These are phyloP conservation scores for Psilocybe azurescens DNA, from an alignment of 768 basidiomycete genomes.

Conservation along the genomic window DNA sequence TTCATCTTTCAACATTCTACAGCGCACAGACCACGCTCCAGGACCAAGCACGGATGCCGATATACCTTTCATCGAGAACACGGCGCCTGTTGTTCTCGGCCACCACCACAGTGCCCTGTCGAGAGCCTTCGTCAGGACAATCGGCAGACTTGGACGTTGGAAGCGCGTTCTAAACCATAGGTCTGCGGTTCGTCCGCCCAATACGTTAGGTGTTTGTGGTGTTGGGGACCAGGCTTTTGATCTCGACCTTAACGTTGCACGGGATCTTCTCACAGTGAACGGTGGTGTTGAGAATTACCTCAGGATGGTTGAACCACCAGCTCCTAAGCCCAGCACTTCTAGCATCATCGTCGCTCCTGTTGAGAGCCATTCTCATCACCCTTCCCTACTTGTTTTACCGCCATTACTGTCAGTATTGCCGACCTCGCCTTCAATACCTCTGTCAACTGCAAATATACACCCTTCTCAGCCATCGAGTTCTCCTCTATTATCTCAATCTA, in stretches of 20 bases:
- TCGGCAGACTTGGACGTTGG: constrained; percentile 84
- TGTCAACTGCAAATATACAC: constrained; percentile 12
- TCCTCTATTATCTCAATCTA: constrained; percentile 15
- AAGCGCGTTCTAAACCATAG: constrained; percentile 72
- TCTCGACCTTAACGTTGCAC: constrained; percentile 62
- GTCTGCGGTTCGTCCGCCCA: constrained; percentile 29
- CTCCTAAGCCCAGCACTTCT: constrained; percentile 5
- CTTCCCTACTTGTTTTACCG: constrained; percentile 4
- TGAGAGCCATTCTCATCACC: constrained; percentile 6
- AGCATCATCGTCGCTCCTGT: constrained; percentile 2
- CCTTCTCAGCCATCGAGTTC: constrained; percentile 4
- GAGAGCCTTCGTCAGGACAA: constrained; percentile 79
- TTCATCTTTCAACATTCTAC: constrained; percentile 65
- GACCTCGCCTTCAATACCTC: constrained; percentile 13
- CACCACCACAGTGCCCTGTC: constrained; percentile 70
- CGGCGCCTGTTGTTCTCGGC: constrained; percentile 51
- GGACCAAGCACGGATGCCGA: constrained; percentile 32
- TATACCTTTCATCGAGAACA: constrained; percentile 26
- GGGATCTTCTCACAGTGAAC: constrained; percentile 63
- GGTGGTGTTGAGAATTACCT: constrained; percentile 74
- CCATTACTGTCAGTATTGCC: constrained; percentile 15
- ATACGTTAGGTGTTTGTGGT: constrained; percentile 38
- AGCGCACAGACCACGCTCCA: constrained; percentile 58
- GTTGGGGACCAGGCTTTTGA: constrained; percentile 73
- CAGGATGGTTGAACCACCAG: constrained; percentile 51